Evolutionary conservation across 805 yeast genomes (phyloP).

Genomic region (Candida bentonensis): DNA sequence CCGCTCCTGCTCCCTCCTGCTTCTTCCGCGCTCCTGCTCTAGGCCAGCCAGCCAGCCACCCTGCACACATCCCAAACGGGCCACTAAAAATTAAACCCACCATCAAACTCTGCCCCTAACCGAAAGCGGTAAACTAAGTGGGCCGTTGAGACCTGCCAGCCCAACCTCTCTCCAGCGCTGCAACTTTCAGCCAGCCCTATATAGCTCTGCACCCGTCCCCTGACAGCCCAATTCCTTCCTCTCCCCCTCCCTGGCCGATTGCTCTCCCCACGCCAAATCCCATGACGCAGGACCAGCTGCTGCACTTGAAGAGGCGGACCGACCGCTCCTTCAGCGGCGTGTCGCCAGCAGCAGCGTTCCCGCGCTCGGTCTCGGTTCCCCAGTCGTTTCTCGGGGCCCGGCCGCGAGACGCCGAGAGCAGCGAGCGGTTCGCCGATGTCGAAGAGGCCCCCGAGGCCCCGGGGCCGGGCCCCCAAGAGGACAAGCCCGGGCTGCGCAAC

Average conservation of each 20-base stretch:
- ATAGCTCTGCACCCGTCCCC: background rate
- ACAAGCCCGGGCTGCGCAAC: too few species aligned
- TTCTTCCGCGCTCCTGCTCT: too few species aligned
- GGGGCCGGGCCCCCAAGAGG: too few species aligned
- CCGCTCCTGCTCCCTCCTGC: too few species aligned
- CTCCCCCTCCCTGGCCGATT: background rate
- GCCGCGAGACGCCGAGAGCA: background rate
- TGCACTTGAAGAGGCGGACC: background rate
- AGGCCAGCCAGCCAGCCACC: too few species aligned
- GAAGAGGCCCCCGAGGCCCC: background rate
- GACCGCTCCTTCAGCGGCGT: background rate
- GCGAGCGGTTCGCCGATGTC: background rate
- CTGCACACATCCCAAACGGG: too few species aligned
- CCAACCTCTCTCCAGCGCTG: background rate
- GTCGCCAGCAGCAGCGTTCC: background rate
- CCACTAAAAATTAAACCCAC: too few species aligned
- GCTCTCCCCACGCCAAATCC: too few species aligned
- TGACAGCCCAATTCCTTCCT: background rate
- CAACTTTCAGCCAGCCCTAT: background rate
- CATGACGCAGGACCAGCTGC: background rate
- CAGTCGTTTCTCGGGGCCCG: background rate
- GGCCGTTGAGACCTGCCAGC: background rate
- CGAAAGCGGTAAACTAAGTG: conserved; percentile 1
- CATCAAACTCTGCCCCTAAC: too few species aligned
- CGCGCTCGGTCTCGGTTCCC: background rate